Base-by-base conservation (phyloP, 225 moss, liverwort and hornwort species). In the Pseudisothecium myosuroides region DNA sequence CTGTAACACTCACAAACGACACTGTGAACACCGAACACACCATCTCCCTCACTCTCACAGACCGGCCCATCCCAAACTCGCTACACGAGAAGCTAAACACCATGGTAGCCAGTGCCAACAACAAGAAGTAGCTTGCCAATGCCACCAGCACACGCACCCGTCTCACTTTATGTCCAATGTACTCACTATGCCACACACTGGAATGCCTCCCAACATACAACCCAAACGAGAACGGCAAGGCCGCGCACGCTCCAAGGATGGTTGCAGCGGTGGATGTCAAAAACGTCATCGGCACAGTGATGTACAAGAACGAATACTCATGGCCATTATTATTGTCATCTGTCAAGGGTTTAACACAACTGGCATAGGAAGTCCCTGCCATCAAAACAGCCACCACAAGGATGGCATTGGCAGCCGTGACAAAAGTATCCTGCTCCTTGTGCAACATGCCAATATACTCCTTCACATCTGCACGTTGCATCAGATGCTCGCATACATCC, bases 221-320 rank as follows among this genome's bases (percentile, higher is more conserved):
- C 34, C 83, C 60, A 32, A 83, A 68, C 0, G 76, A 87, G 62
- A 90, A 83, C 0, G 87, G 90, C 58, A 87, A 78, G 2, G 90
- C 58, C 0, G 69, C 87, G 1, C 67, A 87, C 1, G 90, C 87
- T 39, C 69, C 87, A 12, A 90, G 37, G 34, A 87, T 12, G 4
- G 78, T 87, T 3, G 90, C 83, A 52, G 15, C 6, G 1, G 83
- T 52, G 31, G 90, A 29, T 9, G 83, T 54, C 34, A 90, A 1
- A 23, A 87, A 90, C 0, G 62, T 83, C 0, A 7, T 83, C 0
- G 86, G 28, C 19, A 17, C 11, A 29, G 27, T 36, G 27, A 85
- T 13, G 22, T 52, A 29, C 20, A 11, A 2, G 0, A 11, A 3
- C 1, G 7, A 39, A 17, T 1, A n/a, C 5, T n/a, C 2, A 0